phyloP scores from a whole-genome alignment of 192 early-diverging fungal species.

The Coemansia sp. region DNA sequence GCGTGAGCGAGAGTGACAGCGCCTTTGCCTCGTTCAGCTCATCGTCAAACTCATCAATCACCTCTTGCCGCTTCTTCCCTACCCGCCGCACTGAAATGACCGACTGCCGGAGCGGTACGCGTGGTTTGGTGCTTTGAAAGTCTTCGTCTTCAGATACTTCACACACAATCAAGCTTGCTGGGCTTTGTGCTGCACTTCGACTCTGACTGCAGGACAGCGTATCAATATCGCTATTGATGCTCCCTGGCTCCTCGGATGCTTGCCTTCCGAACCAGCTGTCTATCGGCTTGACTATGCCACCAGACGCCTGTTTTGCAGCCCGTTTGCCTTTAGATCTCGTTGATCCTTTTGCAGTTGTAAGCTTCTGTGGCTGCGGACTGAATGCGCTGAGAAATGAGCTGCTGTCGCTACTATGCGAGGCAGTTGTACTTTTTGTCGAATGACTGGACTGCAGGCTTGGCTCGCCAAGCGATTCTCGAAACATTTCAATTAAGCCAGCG shows the following conservation, averaged over 20 bases:
- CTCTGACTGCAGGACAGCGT: not conserved
- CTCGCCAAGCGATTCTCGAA: conserved; percentile 32
- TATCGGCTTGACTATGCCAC: conserved; percentile 6
- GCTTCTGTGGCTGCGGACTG: conserved; percentile 3
- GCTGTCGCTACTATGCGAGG: not conserved
- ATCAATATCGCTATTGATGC: not conserved
- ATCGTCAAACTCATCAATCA: conserved; percentile 40
- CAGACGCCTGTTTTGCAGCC: not conserved
- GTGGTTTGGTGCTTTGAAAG: conserved; percentile 27
- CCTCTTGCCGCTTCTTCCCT: conserved; percentile 22
- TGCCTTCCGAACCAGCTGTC: conserved; percentile 21
- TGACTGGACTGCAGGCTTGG: not conserved
- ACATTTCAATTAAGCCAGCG: conserved; percentile 20
- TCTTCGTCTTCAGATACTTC: conserved; percentile 36
- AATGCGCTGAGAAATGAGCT: conserved; percentile 3
- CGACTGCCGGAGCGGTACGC: conserved; percentile 25
- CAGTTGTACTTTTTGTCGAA: not conserved
- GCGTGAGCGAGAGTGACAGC: conserved; percentile 38
- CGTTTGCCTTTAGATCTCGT: not conserved
- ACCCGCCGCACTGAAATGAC: conserved; percentile 12
- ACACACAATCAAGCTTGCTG: conserved; percentile 4
- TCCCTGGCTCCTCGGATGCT: not conserved
- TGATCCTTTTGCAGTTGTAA: not conserved
- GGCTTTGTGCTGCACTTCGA: not conserved
- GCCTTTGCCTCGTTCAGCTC: conserved; percentile 48